Conservation (phyloP, 768 basidiomycete species). For the Boletales sp. region DNA sequence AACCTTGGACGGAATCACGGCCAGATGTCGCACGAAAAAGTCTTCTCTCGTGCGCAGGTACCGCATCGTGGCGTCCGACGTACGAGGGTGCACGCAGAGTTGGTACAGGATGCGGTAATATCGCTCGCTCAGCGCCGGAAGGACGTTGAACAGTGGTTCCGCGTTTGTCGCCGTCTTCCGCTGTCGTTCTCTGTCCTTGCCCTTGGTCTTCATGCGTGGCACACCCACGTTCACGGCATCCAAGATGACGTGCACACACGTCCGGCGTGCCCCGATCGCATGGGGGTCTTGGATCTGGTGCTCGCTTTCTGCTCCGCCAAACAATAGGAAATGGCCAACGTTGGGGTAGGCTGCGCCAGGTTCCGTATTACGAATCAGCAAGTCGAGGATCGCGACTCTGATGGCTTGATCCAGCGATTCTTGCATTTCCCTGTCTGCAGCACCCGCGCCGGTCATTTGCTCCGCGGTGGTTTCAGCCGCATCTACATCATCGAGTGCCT, state of each 20-base stretch:
- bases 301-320: conserved; percentile 58
- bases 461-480: conserved; percentile 58
- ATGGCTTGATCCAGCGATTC: conserved; percentile 63
- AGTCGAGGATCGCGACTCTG: conserved; percentile 71
- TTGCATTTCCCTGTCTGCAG: conserved; percentile 47
- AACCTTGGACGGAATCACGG: conserved; percentile 63
- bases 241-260: conserved; percentile 79
- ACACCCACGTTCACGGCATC: conserved; percentile 73
- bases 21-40: conserved; percentile 86
- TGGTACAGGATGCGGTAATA: conserved; percentile 82
- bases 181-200: conserved; percentile 34
- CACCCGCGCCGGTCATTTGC: conserved; percentile 70
- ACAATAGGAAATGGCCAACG: conserved; percentile 82
- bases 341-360: conserved; percentile 66
- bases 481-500: conserved; percentile 59
- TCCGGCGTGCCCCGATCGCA: conserved; percentile 63
- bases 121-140: conserved; percentile 81
- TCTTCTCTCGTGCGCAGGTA: conserved; percentile 87
- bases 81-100: conserved; percentile 82
- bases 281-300: conserved; percentile 75
- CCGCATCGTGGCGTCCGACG: conserved; percentile 75
- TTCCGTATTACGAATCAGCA: conserved; percentile 78
- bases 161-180: conserved; percentile 26
- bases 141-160: conserved; percentile 55
- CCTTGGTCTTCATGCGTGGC: conserved; percentile 49